Percentiles rank a stretch among this genome's conserved stretches.
Evolutionary conservation across 768 basidiomycete genomes (phyloP).

Genomic region (Xanthoconium purpureum): DNA sequence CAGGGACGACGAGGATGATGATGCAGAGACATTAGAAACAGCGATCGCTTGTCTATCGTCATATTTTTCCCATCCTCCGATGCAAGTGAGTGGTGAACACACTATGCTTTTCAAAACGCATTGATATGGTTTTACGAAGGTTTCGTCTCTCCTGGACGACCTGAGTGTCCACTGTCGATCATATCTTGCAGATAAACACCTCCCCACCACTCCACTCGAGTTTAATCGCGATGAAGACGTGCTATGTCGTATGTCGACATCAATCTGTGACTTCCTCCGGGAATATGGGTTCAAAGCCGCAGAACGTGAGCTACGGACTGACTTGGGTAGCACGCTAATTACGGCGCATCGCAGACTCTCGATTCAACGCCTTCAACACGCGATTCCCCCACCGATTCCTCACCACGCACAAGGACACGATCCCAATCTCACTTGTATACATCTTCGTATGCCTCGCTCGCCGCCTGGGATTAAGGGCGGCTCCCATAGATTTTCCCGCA

Average conservation of each 20-base stretch:
- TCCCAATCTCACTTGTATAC: conserved; percentile 61
- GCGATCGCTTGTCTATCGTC: conserved; percentile 50
- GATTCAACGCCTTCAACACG: conserved; percentile 45
- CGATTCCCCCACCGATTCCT: conserved; percentile 62
- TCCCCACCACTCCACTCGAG: conserved; percentile 29
- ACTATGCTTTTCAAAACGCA: neutral
- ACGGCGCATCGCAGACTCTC: conserved; percentile 25
- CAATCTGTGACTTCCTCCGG: conserved; percentile 52
- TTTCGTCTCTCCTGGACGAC: conserved; percentile 37
- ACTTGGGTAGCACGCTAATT: neutral
- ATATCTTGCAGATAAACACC: conserved; percentile 32
- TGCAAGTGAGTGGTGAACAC: conserved; percentile 35
- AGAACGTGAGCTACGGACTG: conserved; percentile 33
- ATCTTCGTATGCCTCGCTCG: conserved; percentile 53
- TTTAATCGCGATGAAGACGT: conserved; percentile 33
- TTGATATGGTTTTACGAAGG: conserved; percentile 27
- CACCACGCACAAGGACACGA: conserved; percentile 43
- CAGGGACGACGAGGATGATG: conserved; percentile 3
- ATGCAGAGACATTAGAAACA: conserved; percentile 38
- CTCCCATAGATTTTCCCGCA: conserved; percentile 54
- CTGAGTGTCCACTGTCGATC: conserved; percentile 41
- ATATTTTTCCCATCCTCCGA: conserved; percentile 46
- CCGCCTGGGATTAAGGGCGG: conserved; percentile 49
- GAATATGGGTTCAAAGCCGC: conserved; percentile 45
- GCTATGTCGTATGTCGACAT: conserved; percentile 33